Evolutionary conservation across 2,329 filamentous ascomycete genomes (phyloP).

Genomic region (Hymenoscyphus repandus): DNA sequence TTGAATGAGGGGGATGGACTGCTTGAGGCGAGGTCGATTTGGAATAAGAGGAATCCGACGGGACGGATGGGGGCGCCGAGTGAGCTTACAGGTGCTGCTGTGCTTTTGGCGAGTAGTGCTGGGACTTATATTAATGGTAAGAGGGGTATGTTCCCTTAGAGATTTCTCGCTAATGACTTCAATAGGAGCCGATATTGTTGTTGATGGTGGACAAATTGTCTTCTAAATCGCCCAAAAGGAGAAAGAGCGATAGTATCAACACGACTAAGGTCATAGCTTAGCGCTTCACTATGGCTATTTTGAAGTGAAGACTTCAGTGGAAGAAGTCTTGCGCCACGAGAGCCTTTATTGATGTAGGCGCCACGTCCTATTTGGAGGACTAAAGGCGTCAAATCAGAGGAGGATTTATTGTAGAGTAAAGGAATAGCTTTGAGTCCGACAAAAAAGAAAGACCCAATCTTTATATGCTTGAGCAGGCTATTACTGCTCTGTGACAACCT

Average conservation of each 20-base stretch:
- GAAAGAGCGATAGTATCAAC: not conserved
- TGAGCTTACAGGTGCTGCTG: slow-evolving; percentile 57
- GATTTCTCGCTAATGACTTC: not conserved
- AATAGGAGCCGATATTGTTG: slow-evolving; percentile 56
- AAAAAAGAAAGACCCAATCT: too few relatives aligned
- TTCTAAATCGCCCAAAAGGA: slow-evolving; percentile 15
- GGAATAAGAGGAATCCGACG: slow-evolving; percentile 55
- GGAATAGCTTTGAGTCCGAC: too few relatives aligned
- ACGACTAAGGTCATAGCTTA: not conserved
- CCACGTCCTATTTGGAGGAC: too few relatives aligned
- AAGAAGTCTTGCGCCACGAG: too few relatives aligned
- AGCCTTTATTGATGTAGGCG: too few relatives aligned
- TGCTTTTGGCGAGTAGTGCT: slow-evolving; percentile 55
- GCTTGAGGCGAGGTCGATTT: slow-evolving; percentile 46
- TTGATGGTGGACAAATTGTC: slow-evolving; percentile 50
- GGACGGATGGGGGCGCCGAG: slow-evolving; percentile 60
- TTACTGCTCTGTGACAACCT: too few relatives aligned
- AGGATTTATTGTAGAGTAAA: too few relatives aligned
- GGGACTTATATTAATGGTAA: slow-evolving; percentile 57
- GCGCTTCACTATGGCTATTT: not conserved
- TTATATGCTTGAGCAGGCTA: too few relatives aligned
- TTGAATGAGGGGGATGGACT: slow-evolving; percentile 62
- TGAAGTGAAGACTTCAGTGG: too few relatives aligned
- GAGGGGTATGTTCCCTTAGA: not conserved
- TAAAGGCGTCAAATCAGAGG: too few relatives aligned